These are phyloP conservation scores for Eutypa lata DNA, from an alignment of 2,329 filamentous ascomycete genomes.

Conservation along the genomic window DNA sequence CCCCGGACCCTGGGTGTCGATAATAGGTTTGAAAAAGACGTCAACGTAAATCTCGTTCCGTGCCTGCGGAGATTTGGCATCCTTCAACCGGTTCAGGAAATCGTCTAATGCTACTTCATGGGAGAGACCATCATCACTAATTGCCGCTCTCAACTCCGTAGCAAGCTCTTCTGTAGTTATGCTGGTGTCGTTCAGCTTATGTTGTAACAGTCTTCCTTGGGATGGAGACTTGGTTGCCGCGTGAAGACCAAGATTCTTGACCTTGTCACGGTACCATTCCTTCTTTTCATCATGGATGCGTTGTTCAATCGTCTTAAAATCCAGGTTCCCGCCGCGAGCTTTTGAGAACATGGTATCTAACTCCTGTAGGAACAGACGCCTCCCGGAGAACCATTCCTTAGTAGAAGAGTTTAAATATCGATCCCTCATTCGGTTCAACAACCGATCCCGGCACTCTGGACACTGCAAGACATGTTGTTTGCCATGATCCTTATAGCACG, in stretches of 20 bases:
- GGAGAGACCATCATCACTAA: constrained; percentile 17
- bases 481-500: constrained; percentile 41
- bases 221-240: constrained; percentile 19
- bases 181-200: constrained; percentile 23
- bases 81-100: constrained; percentile 29
- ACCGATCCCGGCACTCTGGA: constrained; percentile 43
- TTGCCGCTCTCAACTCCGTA: constrained; percentile 19
- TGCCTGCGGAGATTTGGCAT: constrained; percentile 27
- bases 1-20: constrained; percentile 27
- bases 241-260: constrained; percentile 23
- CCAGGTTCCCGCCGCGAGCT: constrained; percentile 40
- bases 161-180: constrained; percentile 23
- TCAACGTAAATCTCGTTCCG: constrained; percentile 38
- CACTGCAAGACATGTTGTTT: constrained; percentile 44
- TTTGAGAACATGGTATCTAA: constrained; percentile 48
- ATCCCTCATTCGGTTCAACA: constrained; percentile 43
- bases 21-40: constrained; percentile 38
- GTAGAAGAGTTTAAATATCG: constrained; percentile 34
- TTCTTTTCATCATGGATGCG: constrained; percentile 50
- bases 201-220: constrained; percentile 23
- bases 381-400: constrained; percentile 51
- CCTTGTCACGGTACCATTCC: constrained; percentile 47
- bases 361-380: constrained; percentile 46
- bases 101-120: constrained; percentile 27
- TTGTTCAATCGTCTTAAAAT: constrained; percentile 44